These are phyloP conservation scores for Penicillium sumatraense DNA, from an alignment of 2,329 filamentous ascomycete genomes.

Conservation along the genomic window DNA sequence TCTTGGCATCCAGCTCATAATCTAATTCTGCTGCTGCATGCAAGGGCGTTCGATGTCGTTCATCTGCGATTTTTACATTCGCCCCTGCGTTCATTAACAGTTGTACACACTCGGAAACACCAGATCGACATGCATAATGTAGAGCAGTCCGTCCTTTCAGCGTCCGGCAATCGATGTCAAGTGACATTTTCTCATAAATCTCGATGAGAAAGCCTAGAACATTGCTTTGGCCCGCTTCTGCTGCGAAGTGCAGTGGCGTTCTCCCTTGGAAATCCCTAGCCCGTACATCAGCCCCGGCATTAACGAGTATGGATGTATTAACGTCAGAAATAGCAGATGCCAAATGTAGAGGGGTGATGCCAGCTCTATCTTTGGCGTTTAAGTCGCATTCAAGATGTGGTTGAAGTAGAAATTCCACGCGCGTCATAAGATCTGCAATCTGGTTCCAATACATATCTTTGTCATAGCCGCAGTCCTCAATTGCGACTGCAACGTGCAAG, in stretches of 20 bases:
- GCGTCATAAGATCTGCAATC: constrained; percentile 2
- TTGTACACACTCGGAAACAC: constrained; percentile 9
- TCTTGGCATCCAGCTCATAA: background rate
- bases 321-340: constrained; percentile 3
- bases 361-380: constrained; percentile 1
- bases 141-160: constrained; percentile 11
- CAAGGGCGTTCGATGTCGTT: background rate
- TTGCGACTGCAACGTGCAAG: constrained; percentile 4
- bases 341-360: constrained; percentile 13
- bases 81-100: constrained; percentile 12
- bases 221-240: constrained; percentile 13
- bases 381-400: background rate
- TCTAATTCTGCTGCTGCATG: background rate
- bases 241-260: constrained; percentile 12
- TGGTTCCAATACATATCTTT: background rate
- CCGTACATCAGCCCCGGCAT: constrained; percentile 9
- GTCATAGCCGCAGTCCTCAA: background rate
- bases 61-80: background rate
- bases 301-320: constrained; percentile 5
- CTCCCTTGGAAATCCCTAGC: background rate
- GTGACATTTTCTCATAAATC: background rate
- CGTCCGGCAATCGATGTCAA: constrained; percentile 1
- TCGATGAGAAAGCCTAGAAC: constrained; percentile 9
- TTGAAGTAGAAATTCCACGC: constrained; percentile 5
- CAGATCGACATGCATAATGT: constrained; percentile 13